Percentiles rank a stretch among this genome's conserved stretches.
These are phyloP conservation scores for Fusarium denticulatum DNA, from an alignment of 2,329 filamentous ascomycete genomes.

Conservation along the genomic window DNA sequence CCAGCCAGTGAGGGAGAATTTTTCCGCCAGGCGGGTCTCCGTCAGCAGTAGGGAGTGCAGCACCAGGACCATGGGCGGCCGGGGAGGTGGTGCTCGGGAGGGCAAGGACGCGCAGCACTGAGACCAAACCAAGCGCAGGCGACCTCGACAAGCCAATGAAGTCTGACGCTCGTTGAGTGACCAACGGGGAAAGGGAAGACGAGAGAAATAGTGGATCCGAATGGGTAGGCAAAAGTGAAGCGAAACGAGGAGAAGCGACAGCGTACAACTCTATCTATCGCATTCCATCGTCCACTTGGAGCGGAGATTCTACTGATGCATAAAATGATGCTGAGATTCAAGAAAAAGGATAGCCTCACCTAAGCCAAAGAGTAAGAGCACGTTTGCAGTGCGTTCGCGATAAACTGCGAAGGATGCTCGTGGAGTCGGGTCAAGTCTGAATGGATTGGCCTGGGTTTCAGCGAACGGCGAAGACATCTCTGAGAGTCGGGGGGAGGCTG, in stretches of 20 bases:
- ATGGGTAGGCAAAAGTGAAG: slow-evolving; percentile 27
- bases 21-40: slow-evolving; percentile 45
- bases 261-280: slow-evolving; percentile 35
- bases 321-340: slow-evolving; percentile 8
- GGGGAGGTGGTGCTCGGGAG: background rate
- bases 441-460: slow-evolving; percentile 47
- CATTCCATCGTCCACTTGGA: slow-evolving; percentile 21
- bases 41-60: slow-evolving; percentile 19
- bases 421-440: slow-evolving; percentile 30
- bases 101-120: slow-evolving; percentile 41
- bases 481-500: slow-evolving; percentile 38
- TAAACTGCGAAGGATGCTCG: slow-evolving; percentile 45
- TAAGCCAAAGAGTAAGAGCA: slow-evolving; percentile 40
- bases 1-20: slow-evolving; percentile 46
- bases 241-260: slow-evolving; percentile 31
- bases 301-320: background rate
- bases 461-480: slow-evolving; percentile 44
- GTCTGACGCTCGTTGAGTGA: slow-evolving; percentile 4
- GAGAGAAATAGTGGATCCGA: slow-evolving; percentile 30
- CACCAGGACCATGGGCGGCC: background rate
- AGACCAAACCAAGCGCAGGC: slow-evolving; percentile 34
- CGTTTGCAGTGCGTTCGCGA: slow-evolving; percentile 38
- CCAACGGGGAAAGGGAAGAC: slow-evolving; percentile 17
- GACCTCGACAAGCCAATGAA: slow-evolving; percentile 27
- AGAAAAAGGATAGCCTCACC: slow-evolving; percentile 46